Evolutionary conservation across 2,329 filamentous ascomycete genomes (phyloP).

Genomic region (Parascedosporium putredinis): DNA sequence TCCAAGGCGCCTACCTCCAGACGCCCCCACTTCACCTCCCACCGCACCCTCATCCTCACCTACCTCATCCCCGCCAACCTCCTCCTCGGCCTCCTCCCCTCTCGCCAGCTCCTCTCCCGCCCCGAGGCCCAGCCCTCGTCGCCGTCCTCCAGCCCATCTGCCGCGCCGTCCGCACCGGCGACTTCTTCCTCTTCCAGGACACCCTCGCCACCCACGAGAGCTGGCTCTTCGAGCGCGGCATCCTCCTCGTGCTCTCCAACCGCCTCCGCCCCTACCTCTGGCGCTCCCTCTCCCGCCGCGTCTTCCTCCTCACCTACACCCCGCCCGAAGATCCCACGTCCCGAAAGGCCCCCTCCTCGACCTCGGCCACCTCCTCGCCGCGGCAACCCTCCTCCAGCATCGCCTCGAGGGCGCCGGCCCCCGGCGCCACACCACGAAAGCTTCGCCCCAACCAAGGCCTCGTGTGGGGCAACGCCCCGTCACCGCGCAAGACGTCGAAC

Average conservation of each 20-base stretch:
- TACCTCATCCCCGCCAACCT: constrained; percentile 78
- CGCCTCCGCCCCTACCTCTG: constrained; percentile 74
- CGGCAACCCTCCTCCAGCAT: constrained; percentile 55
- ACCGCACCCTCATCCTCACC: constrained; percentile 70
- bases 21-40: constrained; percentile 53
- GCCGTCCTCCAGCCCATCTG: constrained; percentile 66
- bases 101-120: constrained; percentile 50
- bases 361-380: constrained; percentile 54
- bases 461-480: constrained; percentile 53
- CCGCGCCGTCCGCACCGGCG: constrained; percentile 58
- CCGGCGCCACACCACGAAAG: constrained; percentile 28
- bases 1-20: constrained; percentile 73
- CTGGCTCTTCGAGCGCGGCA: constrained; percentile 67
- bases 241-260: constrained; percentile 66
- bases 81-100: constrained; percentile 75
- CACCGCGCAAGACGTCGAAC: constrained; percentile 60
- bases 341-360: constrained; percentile 65
- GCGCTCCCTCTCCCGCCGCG: constrained; percentile 68
- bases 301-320: constrained; percentile 70
- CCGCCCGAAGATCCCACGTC: constrained; percentile 44
- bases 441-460: constrained; percentile 49
- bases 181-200: constrained; percentile 63
- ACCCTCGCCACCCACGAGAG: constrained; percentile 53
- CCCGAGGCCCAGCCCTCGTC: constrained; percentile 57
- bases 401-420: constrained; percentile 45